Evolutionary conservation across 2,329 filamentous ascomycete species (phyloP).

Genomic region (Tolypocladium ovalisporum): DNA sequence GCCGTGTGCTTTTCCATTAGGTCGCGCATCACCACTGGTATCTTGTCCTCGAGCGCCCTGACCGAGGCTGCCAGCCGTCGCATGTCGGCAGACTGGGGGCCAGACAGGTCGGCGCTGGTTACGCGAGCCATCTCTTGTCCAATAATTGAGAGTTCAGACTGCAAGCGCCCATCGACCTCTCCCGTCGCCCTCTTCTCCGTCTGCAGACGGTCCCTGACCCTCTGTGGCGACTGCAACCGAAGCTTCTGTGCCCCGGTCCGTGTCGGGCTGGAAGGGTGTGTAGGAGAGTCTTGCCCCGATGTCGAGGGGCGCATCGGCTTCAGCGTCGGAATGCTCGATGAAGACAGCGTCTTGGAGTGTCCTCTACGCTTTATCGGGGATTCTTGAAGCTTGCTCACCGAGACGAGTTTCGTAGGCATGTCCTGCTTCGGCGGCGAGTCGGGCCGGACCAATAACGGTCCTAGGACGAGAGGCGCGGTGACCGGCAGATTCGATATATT

Average conservation of each 20-base stretch:
- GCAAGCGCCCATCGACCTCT: conserved; percentile 57
- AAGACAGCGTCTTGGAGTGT: conserved; percentile 40
- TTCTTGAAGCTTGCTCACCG: conserved; percentile 6
- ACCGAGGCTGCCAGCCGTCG: conserved; percentile 46
- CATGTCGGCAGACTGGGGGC: conserved; percentile 26
- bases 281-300: conserved; percentile 13
- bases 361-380: conserved; percentile 16
- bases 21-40: conserved; percentile 49
- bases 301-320: conserved; percentile 23
- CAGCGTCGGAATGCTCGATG: conserved; percentile 44
- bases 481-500: conserved; percentile 15
- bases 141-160: conserved; percentile 69
- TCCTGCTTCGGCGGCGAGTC: conserved; percentile 6
- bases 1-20: conserved; percentile 49
- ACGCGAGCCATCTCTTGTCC: conserved; percentile 64
- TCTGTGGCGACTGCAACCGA: conserved; percentile 60
- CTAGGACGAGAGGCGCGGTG: conserved; percentile 2
- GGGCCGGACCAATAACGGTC: conserved; percentile 2
- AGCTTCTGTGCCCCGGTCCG: conserved; percentile 36
- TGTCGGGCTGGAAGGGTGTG: conserved; percentile 16
- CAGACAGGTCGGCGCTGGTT: conserved; percentile 23
- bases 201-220: conserved; percentile 74
- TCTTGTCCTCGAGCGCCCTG: conserved; percentile 53
- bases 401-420: conserved; percentile 7
- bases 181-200: conserved; percentile 67